These are phyloP conservation scores for Coniochaeta sp. DNA, from an alignment of 2,329 filamentous ascomycete genomes.

Conservation along the genomic window DNA sequence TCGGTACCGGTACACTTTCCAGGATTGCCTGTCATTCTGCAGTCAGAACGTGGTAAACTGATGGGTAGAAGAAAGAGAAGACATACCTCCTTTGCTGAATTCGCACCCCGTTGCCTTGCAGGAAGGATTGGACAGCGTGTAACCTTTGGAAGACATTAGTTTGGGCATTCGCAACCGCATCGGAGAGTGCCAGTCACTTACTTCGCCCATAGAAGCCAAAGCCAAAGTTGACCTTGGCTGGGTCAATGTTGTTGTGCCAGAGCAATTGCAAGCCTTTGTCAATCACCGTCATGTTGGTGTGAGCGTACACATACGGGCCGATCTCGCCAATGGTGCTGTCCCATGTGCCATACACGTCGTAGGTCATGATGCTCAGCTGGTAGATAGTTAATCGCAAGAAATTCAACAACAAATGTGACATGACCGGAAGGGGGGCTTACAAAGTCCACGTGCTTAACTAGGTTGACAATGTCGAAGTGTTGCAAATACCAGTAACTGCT, in stretches of 20 bases:
- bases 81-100: neutral
- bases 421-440: conserved; percentile 4
- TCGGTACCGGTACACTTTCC: neutral
- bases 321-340: conserved; percentile 16
- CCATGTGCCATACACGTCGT: conserved; percentile 35
- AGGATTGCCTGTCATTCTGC: neutral
- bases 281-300: conserved; percentile 42
- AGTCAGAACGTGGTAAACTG: neutral
- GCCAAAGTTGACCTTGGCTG: conserved; percentile 34
- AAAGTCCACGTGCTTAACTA: conserved; percentile 9
- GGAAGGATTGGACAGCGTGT: conserved; percentile 2
- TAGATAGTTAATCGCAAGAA: neutral
- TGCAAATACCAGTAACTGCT: conserved; percentile 14
- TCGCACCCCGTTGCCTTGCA: neutral
- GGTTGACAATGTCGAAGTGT: conserved; percentile 9
- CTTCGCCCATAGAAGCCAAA: conserved; percentile 33
- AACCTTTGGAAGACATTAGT: neutral
- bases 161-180: neutral
- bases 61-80: neutral
- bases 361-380: conserved; percentile 10
- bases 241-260: conserved; percentile 35
- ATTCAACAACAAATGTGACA: neutral
- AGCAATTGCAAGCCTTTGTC: conserved; percentile 32
- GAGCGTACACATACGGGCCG: conserved; percentile 25
- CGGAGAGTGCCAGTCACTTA: neutral